Conservation (phyloP, 75 land plant genomes). For the Cupressus sempervirens region DNA sequence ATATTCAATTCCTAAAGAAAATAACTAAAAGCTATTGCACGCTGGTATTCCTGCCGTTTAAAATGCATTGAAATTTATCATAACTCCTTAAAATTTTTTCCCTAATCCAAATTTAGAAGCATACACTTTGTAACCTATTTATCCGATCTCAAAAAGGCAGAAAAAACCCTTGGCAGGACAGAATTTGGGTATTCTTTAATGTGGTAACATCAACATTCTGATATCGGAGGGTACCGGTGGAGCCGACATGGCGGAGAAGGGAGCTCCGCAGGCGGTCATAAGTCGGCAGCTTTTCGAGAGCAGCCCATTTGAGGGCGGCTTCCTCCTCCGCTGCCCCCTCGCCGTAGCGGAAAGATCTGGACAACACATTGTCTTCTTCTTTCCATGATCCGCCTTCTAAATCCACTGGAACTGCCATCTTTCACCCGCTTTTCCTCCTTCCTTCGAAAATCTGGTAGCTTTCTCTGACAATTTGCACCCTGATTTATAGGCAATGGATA, state of each 20-base stretch:
- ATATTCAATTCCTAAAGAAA: no score
- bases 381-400: not conserved
- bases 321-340: conserved; percentile 29
- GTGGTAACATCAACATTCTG: conserved; percentile 52
- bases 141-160: not conserved
- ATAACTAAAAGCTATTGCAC: no score
- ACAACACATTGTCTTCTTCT: not conserved
- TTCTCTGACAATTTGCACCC: no score
- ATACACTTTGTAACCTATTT: no score
- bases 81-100: no score
- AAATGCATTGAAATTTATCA: no score
- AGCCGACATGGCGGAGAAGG: conserved; percentile 23
- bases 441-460: no score
- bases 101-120: no score
- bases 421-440: no score
- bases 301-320: conserved; percentile 77
- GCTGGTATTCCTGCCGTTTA: no score
- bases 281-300: conserved; percentile 73
- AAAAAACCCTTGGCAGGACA: not conserved
- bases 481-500: no score
- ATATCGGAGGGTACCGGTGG: conserved; percentile 28
- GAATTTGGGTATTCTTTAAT: conserved; percentile 24
- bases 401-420: not conserved
- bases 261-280: conserved; percentile 55
- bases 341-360: not conserved